These are phyloP conservation scores for Gillenia trifoliata DNA, from an alignment of 306 rosid genomes.

Conservation along the genomic window DNA sequence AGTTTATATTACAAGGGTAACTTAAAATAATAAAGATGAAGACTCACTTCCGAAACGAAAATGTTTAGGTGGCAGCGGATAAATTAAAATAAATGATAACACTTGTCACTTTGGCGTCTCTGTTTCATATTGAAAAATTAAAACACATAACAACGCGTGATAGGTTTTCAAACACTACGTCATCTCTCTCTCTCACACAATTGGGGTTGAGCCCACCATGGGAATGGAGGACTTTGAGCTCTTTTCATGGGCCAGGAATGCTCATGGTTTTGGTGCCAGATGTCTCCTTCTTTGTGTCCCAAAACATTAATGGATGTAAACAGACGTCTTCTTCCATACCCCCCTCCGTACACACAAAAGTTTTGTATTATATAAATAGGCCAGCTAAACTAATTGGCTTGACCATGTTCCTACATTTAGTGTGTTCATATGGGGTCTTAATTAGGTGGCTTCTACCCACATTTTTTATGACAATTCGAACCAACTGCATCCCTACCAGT, in stretches of 20 bases:
- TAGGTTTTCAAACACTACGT: neutral
- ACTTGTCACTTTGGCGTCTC: rapidly evolving
- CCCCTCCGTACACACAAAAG: neutral
- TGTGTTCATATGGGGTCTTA: constrained; percentile 6
- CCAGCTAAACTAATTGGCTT: constrained; percentile 3
- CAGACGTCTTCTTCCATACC: constrained; percentile 5
- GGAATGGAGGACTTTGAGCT: neutral
- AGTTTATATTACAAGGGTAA: neutral
- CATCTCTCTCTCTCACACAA: neutral
- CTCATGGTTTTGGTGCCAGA: neutral
- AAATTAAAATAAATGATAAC: too few species aligned
- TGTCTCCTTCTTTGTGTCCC: neutral
- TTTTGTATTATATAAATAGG: neutral
- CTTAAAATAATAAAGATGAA: neutral
- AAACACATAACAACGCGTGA: neutral
- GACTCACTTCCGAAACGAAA: neutral
- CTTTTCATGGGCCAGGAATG: neutral
- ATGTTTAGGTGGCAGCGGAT: too few species aligned
- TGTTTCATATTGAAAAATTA: too few species aligned
- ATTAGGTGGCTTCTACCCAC: neutral
- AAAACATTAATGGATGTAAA: constrained; percentile 7
- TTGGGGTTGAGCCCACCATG: neutral
- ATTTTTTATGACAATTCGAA: neutral
- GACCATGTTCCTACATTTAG: constrained; percentile 9
- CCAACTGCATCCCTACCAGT: neutral